Base-by-base conservation (phyloP, 495 filamentous ascomycete genomes). In the Trichoderma parareesei region DNA sequence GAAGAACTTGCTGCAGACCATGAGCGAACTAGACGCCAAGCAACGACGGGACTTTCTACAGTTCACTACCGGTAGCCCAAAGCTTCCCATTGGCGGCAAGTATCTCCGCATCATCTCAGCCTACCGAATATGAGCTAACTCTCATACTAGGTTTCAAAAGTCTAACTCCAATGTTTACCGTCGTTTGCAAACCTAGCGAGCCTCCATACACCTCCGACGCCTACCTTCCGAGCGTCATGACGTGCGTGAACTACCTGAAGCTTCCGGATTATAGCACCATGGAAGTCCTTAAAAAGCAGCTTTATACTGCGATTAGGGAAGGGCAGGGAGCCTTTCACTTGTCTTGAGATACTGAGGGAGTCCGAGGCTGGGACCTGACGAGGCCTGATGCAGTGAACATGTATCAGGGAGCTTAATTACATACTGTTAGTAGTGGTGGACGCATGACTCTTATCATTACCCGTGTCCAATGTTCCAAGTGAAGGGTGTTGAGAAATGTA, bases 301-400 rank as follows among this genome's bases (percentile, higher is more conserved):
- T 99, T 41, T 86, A 85, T 53, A 86, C 90, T 62, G 95, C 95
- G 48, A 96, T 96, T 70, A 89, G 87, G 74, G 95, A 99, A 79
- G 95, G 95, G n/a, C 95, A 98, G 73, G 95, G 95, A 18, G 95
- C 95, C 63, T 99, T 99, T 84, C 95, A 98, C 75, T 81, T 99
- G 64, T 98, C 95, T 46, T 98, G 76, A 63, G 40, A 5, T 3
- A 27, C 53, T 57, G 53, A 37, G 10, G 27, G 27, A 57, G 20
- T 35, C 20, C 3, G 53, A 10, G 10, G 3, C 4, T 49, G 16
- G 18, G 14, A 49, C 18, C n/a, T 41, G 40, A 41, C 11, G 40
- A 6, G 40, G 6, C 40, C 6, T 41, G 40, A 41, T 41, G 40
- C 6, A 20, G n/a, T 49, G 46, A 18, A 5, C 18, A 18, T 20